Evolutionary conservation across 805 yeast species (phyloP).

Genomic region (Saccharomycopsis schoenii): DNA sequence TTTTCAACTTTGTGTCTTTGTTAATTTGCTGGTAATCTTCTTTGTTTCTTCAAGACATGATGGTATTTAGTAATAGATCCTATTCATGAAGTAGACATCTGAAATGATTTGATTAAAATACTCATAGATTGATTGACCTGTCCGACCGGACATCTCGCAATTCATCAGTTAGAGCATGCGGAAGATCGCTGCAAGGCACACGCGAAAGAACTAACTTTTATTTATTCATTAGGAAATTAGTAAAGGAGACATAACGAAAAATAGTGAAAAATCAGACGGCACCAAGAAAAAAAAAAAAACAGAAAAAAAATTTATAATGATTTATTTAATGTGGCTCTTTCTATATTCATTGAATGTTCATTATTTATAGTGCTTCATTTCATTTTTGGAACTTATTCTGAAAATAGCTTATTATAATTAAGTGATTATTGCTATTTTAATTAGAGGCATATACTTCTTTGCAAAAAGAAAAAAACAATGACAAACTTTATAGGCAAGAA

Average conservation of each 20-base stretch:
- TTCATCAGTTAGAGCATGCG: neutral
- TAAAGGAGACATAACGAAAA: neutral
- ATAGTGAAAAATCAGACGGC: neutral
- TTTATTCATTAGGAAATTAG: neutral
- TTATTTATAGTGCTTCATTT: no score
- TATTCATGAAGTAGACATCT: no score
- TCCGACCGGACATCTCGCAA: neutral
- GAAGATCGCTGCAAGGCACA: neutral
- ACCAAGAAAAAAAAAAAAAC: neutral
- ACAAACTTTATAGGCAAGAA: constrained; percentile 25
- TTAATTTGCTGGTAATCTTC: no score
- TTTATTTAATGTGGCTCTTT: neutral
- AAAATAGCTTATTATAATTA: no score
- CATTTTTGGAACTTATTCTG: no score
- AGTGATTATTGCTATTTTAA: neutral
- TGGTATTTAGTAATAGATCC: no score
- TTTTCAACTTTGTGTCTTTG: no score
- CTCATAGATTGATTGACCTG: no score
- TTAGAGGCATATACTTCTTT: neutral
- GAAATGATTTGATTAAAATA: no score
- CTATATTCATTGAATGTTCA: neutral
- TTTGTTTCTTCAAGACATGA: no score
- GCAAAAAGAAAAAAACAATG: neutral
- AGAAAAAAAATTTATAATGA: neutral
- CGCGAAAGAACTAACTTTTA: neutral